Evolutionary conservation across 495 filamentous ascomycete genomes (phyloP), one percentile per base, ranked within the genome.

Genomic region (Trichoderma parareesei): DNA sequence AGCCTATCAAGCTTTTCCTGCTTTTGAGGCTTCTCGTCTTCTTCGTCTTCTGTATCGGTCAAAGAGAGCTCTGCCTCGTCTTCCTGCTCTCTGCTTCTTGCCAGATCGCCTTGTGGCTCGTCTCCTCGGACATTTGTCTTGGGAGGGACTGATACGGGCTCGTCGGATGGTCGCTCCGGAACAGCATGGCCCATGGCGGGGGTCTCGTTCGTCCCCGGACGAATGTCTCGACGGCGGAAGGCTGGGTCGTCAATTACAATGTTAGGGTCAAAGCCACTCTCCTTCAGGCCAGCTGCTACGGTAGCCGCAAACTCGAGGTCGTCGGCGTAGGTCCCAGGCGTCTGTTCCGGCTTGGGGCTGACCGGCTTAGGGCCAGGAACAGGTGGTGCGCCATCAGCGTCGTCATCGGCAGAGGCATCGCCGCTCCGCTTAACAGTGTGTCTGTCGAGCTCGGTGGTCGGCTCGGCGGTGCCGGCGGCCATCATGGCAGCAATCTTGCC

Each of bases 221-320:
- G 87, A 0, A 88, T 89, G 49, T 85, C 82, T 20, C 87, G 83
- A 33, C 79, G 79, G 57, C 84, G 84, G 64, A 85, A 91, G 2
- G 70, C 76, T 0, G 84, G 82, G 67, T 91, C 80, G 62, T 90
- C 77, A 33, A 88, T 84, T 14, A 91, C 84, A 65, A 90, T 84
- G 37, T 88, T 82, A 27, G 88, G 84, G 71, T 91, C 84, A 65
- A 91, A 91, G 0, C 88, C 88, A 62, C 84, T 80, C 5, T 83
- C 83, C 72, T 87, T 72, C 20, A 89, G 80, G 6, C 84, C 87
- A 43, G 88, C 89, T 69, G 88, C 88, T n/a, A 91, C 70, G 10
- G 81, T 84, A 35, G 88, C 88, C 18, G 87, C 83, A 60, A 91
- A 91, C 42, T 84, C 86, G 46, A 87, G 76, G 64, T 91, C 88